phyloP scores from a whole-genome alignment of 176 grass and related monocot genomes.

The Microstegium vimineum region DNA sequence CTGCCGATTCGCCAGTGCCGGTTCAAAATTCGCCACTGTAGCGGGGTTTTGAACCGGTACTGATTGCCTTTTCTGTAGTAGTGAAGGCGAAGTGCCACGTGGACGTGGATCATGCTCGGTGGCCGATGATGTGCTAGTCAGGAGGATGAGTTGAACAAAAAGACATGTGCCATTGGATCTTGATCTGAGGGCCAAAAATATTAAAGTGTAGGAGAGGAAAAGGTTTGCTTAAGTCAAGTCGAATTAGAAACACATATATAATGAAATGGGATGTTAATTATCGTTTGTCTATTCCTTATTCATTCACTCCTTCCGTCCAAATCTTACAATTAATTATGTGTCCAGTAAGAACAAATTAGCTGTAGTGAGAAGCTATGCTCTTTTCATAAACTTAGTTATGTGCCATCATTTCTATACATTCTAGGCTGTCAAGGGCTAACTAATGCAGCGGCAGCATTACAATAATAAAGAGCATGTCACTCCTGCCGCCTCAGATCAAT shows the following conservation, averaged over 20 bases:
- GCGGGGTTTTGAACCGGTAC: too few relatives aligned
- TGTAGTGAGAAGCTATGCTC: background rate
- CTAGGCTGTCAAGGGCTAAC: background rate
- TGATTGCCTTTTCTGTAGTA: too few relatives aligned
- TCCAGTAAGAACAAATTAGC: background rate
- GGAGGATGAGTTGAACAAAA: background rate
- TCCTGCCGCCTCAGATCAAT: conserved; percentile 17
- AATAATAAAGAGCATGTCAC: conserved; percentile 14
- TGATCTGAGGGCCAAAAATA: background rate
- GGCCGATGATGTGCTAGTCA: background rate
- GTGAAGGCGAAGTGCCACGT: background rate
- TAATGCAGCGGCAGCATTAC: conserved; percentile 10
- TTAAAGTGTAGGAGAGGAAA: background rate
- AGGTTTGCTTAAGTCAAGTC: background rate
- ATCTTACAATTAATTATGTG: background rate
- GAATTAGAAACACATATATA: background rate
- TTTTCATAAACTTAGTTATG: background rate
- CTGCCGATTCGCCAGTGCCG: too few relatives aligned
- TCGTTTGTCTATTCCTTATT: background rate
- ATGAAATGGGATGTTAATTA: background rate
- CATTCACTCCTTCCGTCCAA: background rate
- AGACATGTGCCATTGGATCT: background rate
- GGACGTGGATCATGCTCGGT: background rate
- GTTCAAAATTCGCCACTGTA: too few relatives aligned
- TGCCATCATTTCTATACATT: background rate